Conservation (phyloP, 495 filamentous ascomycete species). For the Monascus purpureus region DNA sequence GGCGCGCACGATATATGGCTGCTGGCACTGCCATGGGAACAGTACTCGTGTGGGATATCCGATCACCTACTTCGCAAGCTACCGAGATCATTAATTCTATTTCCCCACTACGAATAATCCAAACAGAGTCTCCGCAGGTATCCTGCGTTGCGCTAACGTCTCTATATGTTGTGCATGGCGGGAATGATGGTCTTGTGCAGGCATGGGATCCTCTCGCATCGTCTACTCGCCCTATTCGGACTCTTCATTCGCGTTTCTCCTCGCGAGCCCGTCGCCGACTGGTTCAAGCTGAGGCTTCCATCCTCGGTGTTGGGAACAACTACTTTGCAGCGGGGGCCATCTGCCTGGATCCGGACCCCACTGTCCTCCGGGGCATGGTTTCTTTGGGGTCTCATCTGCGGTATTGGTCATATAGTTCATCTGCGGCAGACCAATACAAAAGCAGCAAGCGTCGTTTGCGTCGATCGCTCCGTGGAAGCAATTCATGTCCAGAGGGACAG, state of each 20-base stretch:
- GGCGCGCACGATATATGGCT: constrained; percentile 68
- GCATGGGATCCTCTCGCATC: constrained; percentile 93
- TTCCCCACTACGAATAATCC: constrained; percentile 62
- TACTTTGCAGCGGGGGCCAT: constrained; percentile 76
- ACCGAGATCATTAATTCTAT: constrained; percentile 37
- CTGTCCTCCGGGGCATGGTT: constrained; percentile 79
- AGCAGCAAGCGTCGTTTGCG: constrained; percentile 47
- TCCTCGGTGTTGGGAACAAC: constrained; percentile 54
- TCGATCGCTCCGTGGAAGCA: constrained; percentile 43
- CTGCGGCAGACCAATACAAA: constrained; percentile 49
- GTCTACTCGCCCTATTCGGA: constrained; percentile 62
- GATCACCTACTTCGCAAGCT: constrained; percentile 41
- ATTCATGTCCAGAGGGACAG: constrained; percentile 34
- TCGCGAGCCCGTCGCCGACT: constrained; percentile 62
- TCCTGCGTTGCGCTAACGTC: constrained; percentile 77
- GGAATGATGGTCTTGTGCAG: constrained; percentile 89
- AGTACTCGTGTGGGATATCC: constrained; percentile 75
- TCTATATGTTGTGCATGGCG: constrained; percentile 80
- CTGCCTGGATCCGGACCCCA: constrained; percentile 77
- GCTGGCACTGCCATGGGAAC: constrained; percentile 67
- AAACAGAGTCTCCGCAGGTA: constrained; percentile 83
- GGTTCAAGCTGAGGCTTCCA: constrained; percentile 55
- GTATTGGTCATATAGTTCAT: constrained; percentile 87
- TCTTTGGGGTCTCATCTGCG: constrained; percentile 75
- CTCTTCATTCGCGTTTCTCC: constrained; percentile 78